phyloP scores from a whole-genome alignment of 2,329 filamentous ascomycete species.

The Diplodia scrobiculata region DNA sequence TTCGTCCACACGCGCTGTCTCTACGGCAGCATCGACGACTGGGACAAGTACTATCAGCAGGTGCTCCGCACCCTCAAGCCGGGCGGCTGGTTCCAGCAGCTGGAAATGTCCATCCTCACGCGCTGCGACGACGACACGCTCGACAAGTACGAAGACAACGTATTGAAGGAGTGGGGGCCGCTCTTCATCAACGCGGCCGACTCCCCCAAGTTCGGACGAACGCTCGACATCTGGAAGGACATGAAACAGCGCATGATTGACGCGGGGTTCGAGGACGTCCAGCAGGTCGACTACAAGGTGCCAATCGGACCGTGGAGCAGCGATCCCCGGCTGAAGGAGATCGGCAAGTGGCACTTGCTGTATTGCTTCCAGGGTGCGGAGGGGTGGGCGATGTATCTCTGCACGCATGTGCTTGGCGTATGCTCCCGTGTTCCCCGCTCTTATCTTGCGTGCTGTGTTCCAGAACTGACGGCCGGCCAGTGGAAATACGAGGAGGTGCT shows the following conservation, averaged over 20 bases:
- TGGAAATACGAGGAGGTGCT: slow-evolving; percentile 28
- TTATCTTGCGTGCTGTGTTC: not conserved
- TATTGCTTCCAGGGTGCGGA: slow-evolving; percentile 36
- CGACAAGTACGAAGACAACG: slow-evolving; percentile 30
- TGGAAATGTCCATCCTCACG: slow-evolving; percentile 35
- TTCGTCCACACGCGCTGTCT: slow-evolving; percentile 35
- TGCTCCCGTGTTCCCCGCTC: not conserved
- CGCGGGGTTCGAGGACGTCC: slow-evolving; percentile 58
- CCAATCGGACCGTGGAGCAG: slow-evolving; percentile 36
- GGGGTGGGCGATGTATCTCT: slow-evolving; percentile 25
- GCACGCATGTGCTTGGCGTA: slow-evolving; percentile 24
- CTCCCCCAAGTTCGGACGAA: slow-evolving; percentile 38
- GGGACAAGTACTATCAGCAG: slow-evolving; percentile 35
- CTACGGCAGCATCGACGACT: slow-evolving; percentile 35
- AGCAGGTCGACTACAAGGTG: slow-evolving; percentile 48
- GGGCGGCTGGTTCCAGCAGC: slow-evolving; percentile 37
- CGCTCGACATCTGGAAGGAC: slow-evolving; percentile 42
- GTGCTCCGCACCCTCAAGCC: slow-evolving; percentile 32
- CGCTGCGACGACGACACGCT: slow-evolving; percentile 37
- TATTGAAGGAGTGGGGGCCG: slow-evolving; percentile 37
- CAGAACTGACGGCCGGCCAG: not conserved
- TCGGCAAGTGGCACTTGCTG: slow-evolving; percentile 46
- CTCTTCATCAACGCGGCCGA: slow-evolving; percentile 38
- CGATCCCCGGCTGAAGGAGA: slow-evolving; percentile 53
- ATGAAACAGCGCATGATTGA: slow-evolving; percentile 50